Percentiles rank a stretch among this genome's conserved stretches.
These are phyloP conservation scores for Trypanosoma mega DNA, from an alignment of 208 protist species.

Conservation along the genomic window DNA sequence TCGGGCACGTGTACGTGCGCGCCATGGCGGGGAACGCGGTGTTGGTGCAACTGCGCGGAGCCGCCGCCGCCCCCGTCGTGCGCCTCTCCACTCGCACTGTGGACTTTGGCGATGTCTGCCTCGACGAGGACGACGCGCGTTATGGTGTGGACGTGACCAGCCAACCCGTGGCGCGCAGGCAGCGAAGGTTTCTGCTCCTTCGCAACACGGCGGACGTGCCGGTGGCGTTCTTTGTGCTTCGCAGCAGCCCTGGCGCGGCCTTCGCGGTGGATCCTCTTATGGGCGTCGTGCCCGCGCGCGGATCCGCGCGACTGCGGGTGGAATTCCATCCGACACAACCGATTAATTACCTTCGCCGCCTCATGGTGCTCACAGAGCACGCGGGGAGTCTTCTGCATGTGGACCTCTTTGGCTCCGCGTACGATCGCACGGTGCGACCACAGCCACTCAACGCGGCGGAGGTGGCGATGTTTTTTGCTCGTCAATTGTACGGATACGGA, in stretches of 20 bases:
- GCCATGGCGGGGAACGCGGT: conserved; percentile 68
- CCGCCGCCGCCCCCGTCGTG: conserved; percentile 49
- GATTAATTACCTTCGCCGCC: conserved; percentile 86
- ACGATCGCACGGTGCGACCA: conserved; percentile 59
- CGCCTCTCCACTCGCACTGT: conserved; percentile 47
- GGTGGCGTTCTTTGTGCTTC: conserved; percentile 47
- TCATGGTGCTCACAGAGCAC: conserved; percentile 66
- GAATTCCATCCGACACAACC: conserved; percentile 68
- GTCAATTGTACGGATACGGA: conserved; percentile 54
- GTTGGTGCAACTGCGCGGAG: conserved; percentile 45
- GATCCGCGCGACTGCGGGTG: conserved; percentile 49
- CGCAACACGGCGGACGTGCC: conserved; percentile 42
- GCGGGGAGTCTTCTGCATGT: conserved; percentile 50
- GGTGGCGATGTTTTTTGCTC: conserved; percentile 61
- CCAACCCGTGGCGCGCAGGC: conserved; percentile 8
- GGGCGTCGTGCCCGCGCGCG: conserved; percentile 54
- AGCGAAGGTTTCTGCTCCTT: conserved; percentile 10
- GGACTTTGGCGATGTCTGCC: conserved; percentile 78
- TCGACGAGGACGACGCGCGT: conserved; percentile 46
- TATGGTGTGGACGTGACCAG: too few species aligned
- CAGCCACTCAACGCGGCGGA: conserved; percentile 49
- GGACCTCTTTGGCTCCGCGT: conserved; percentile 86
- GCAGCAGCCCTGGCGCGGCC: conserved; percentile 45
- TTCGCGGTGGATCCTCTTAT: conserved; percentile 57
- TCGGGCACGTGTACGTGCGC: conserved; percentile 44